Evolutionary conservation across 176 grass and related monocot species (phyloP), one percentile per base, ranked within the genome.

Genomic region (Dactylis glomerata): DNA sequence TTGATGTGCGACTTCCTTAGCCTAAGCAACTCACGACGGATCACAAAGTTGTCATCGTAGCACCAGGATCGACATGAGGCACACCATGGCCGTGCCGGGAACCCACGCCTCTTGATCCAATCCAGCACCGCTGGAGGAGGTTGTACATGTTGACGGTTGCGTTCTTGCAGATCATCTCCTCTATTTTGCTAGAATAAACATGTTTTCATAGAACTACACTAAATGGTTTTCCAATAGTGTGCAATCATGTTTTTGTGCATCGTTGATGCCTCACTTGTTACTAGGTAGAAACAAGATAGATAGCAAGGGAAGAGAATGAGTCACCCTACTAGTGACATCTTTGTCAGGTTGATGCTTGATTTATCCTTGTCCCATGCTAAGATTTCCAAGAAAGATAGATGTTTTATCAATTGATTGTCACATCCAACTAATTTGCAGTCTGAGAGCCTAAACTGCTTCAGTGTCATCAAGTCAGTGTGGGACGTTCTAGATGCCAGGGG

Each of bases 361-460:
- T 51, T 26, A 30, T 64, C 58, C n/a, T 38, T 69, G 22, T 46
- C 5, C 33, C 15, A 66, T 27, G 24, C 67, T 61, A 17, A 45
- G 26, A 9, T 56, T n/a, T 59, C 54, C 52, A 73, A 9, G 14
- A 72, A 4, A 72, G 47, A 15, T 3, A 22, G 26, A 42, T 68
- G 42, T 56, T 84, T 65, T 23, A 78, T 84, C 42, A 10, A 54
- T n/a, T 47, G 42, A 64, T 7, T 55, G 63, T 55, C 65, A 14
- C 65, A 78, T 83, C 46, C 31, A 46, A 69, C 19, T 81, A 24
- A 69, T 73, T 90, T 78, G 80, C 87, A 98, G 96, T 92, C 91
- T 31, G 96, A 93, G 78, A 98, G 96, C 75, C n/a, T 87, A 37
- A 98, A 98, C 41, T 98, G 93, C 84, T 95, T 92, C 83, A 85